Conservation (phyloP, 768 basidiomycete species). For the Sporobolomyces roseus region DNA sequence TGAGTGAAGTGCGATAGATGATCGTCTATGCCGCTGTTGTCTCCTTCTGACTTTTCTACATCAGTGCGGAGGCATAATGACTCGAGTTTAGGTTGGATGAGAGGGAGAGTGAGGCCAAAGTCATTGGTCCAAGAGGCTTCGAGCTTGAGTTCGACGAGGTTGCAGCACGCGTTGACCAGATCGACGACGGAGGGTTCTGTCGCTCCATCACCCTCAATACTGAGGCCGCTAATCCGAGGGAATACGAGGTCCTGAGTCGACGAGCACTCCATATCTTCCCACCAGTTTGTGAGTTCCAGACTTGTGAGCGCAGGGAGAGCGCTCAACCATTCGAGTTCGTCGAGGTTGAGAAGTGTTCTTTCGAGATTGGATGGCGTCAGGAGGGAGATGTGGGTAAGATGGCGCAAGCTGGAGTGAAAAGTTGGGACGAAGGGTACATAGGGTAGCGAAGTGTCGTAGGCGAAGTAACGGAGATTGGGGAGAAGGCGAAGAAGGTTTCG, state of each 20-base stretch:
- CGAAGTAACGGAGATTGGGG: not conserved
- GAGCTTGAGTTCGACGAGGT: too few species aligned
- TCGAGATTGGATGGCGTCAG: too few species aligned
- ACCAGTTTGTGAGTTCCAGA: not conserved
- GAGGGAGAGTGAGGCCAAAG: too few species aligned
- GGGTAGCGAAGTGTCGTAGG: not conserved
- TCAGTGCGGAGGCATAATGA: too few species aligned
- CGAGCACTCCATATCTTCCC: not conserved
- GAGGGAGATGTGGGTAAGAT: not conserved
- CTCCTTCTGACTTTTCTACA: too few species aligned
- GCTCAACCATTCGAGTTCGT: not conserved
- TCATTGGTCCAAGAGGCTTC: too few species aligned
- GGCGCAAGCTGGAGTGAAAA: not conserved
- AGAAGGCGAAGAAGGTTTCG: not conserved
- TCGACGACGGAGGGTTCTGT: too few species aligned
- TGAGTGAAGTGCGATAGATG: not conserved
- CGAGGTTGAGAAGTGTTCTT: not conserved
- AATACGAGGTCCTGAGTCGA: not conserved
- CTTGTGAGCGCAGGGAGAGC: not conserved
- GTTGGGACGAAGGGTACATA: not conserved
- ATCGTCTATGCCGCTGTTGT: not conserved
- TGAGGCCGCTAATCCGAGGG: too few species aligned
- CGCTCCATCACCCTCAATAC: too few species aligned
- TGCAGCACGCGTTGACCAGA: too few species aligned
- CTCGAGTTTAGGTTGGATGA: too few species aligned